Evolutionary conservation across 2,329 filamentous ascomycete genomes (phyloP).

Genomic region (Proliferodiscus dingleyae): DNA sequence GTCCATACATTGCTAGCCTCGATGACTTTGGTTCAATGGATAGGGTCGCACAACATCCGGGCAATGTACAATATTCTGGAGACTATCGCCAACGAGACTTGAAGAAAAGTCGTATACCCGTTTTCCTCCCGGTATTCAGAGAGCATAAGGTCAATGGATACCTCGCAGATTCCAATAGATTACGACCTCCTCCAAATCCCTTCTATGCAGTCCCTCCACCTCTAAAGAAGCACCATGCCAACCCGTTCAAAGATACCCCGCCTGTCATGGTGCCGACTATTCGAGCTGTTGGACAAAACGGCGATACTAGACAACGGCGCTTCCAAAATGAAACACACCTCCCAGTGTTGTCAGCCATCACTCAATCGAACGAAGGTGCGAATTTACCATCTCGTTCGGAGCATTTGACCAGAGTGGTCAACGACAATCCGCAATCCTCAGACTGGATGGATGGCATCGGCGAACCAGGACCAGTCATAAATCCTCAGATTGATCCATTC

Average conservation of each 20-base stretch:
- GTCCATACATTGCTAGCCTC: constrained; percentile 11
- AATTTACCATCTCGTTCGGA: neutral
- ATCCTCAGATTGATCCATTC: neutral
- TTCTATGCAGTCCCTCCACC: constrained; percentile 17
- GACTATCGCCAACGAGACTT: constrained; percentile 28
- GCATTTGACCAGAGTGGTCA: neutral
- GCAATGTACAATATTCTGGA: constrained; percentile 19
- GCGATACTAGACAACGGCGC: neutral
- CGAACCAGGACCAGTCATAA: constrained; percentile 14
- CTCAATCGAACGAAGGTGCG: neutral
- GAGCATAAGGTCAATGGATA: constrained; percentile 30
- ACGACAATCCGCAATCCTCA: neutral
- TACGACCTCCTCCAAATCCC: constrained; percentile 12
- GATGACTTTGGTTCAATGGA: constrained; percentile 24
- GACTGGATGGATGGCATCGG: constrained; percentile 19
- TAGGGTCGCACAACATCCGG: constrained; percentile 27
- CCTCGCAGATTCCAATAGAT: constrained; percentile 25
- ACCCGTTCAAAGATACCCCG: constrained; percentile 28
- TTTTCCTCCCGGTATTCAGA: constrained; percentile 24
- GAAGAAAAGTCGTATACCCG: constrained; percentile 23
- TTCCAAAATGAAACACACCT: neutral
- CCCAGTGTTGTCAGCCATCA: neutral
- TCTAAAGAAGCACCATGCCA: constrained; percentile 19
- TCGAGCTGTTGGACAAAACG: neutral
- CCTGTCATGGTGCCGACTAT: constrained; percentile 17